Percentiles rank a stretch among this genome's conserved stretches.
These are phyloP conservation scores for Laguncularia racemosa DNA, from an alignment of 345 rosid genomes.

Conservation along the genomic window DNA sequence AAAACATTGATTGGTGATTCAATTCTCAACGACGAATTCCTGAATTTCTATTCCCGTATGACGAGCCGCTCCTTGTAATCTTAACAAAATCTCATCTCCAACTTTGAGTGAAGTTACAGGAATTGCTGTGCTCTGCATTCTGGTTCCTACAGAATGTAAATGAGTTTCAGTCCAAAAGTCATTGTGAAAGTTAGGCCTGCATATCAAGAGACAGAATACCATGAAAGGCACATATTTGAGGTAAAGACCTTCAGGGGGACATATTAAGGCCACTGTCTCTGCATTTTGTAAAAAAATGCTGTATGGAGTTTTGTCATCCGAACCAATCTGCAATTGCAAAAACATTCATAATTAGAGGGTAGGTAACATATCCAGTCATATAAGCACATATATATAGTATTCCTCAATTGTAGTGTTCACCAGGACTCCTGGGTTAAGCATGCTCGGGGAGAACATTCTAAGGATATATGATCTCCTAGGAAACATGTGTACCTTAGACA, in stretches of 20 bases:
- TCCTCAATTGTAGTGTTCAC: no score
- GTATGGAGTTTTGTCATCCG: slow-evolving; percentile 27
- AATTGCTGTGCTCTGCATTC: slow-evolving; percentile 25
- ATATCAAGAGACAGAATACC: not conserved
- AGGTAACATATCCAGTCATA: no score
- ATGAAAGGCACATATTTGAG: not conserved
- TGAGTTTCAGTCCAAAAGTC: not conserved
- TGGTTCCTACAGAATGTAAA: slow-evolving; percentile 32
- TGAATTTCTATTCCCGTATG: slow-evolving; percentile 84
- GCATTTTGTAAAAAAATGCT: slow-evolving; percentile 76
- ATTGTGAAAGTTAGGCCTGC: not conserved
- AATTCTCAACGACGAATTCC: slow-evolving; percentile 76
- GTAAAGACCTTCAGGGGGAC: slow-evolving; percentile 44
- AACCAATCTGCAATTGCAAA: slow-evolving; percentile 29
- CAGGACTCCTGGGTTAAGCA: no score
- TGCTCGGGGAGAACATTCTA: no score
- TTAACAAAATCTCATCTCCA: slow-evolving; percentile 56
- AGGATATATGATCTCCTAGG: no score
- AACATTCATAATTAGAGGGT: no score
- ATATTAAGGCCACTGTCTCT: slow-evolving; percentile 67
- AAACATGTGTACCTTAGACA: no score
- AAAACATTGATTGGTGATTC: slow-evolving; percentile 9
- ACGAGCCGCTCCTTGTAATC: slow-evolving; percentile 70
- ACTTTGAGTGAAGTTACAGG: slow-evolving; percentile 64
- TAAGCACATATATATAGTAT: no score